These are phyloP conservation scores for Pelargonium australe DNA, from an alignment of 441 rosid genomes.

Conservation along the genomic window DNA sequence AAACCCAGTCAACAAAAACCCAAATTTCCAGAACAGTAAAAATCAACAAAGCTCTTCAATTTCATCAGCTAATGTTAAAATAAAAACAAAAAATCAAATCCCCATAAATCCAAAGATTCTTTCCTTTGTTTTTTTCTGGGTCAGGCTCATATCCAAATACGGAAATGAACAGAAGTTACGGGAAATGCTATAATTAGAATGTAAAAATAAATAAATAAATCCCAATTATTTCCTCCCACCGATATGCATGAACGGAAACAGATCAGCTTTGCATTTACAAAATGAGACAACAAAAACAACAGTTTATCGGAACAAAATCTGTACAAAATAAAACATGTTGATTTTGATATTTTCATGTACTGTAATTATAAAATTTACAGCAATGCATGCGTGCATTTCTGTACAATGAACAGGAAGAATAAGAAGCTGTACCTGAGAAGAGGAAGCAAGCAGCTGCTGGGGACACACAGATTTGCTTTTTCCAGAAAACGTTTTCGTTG, in stretches of 20 bases:
- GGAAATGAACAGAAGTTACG: background rate
- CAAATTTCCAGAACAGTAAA: background rate
- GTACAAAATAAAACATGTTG: background rate
- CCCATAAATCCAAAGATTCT: constrained; percentile 3
- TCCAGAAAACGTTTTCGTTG: no score
- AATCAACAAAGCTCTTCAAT: background rate
- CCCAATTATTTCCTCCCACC: background rate
- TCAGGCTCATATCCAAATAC: background rate
- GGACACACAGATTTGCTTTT: no score
- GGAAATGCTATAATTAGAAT: background rate
- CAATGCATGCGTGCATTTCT: no score
- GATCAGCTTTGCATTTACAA: background rate
- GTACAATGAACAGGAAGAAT: no score
- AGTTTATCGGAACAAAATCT: no score
- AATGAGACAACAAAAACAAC: background rate
- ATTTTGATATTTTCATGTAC: no score
- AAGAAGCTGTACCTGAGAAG: no score
- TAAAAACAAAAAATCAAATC: background rate
- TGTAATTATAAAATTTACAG: background rate
- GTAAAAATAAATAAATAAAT: background rate
- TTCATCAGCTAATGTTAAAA: background rate
- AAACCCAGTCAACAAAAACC: background rate
- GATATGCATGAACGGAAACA: background rate
- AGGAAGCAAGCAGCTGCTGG: no score
- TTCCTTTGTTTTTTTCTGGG: constrained; percentile 1